phyloP scores from a whole-genome alignment of 2,329 filamentous ascomycete genomes.

The Lojkania enalia region DNA sequence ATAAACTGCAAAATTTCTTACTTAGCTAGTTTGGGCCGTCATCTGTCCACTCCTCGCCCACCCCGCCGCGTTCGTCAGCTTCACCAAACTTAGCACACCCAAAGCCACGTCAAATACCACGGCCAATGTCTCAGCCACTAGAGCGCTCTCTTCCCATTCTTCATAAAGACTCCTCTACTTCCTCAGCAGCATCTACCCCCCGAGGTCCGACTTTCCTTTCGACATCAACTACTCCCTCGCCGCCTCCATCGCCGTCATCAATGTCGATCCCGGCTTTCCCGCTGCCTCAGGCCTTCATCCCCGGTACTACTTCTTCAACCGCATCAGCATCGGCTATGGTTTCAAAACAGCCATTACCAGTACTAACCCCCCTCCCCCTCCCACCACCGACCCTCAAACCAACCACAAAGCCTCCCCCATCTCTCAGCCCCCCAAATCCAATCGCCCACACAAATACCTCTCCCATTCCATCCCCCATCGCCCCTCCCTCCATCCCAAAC shows the following conservation, averaged over 20 bases:
- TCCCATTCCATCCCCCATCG: constrained; percentile 14
- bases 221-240: constrained; percentile 38
- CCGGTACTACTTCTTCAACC: constrained; percentile 29
- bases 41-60: constrained; percentile 18
- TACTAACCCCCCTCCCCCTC: constrained; percentile 35
- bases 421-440: constrained; percentile 37
- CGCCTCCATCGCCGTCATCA: constrained; percentile 32
- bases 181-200: constrained; percentile 20
- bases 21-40: constrained; percentile 19
- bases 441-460: constrained; percentile 36
- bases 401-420: constrained; percentile 36
- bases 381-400: constrained; percentile 40
- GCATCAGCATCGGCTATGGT: constrained; percentile 19
- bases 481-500: constrained; percentile 6
- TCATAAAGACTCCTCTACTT: constrained; percentile 18
- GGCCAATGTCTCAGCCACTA: constrained; percentile 25
- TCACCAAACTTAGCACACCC: constrained; percentile 24
- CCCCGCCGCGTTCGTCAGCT: constrained; percentile 10
- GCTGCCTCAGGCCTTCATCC: constrained; percentile 26
- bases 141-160: constrained; percentile 14
- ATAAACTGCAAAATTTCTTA: constrained; percentile 12
- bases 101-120: constrained; percentile 13
- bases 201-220: constrained; percentile 40
- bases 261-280: constrained; percentile 29
- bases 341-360: constrained; percentile 26